Evolutionary conservation across 2,329 filamentous ascomycete genomes (phyloP), one percentile per base, ranked within the genome.

Genomic region (Aspergillus aculeatinus): DNA sequence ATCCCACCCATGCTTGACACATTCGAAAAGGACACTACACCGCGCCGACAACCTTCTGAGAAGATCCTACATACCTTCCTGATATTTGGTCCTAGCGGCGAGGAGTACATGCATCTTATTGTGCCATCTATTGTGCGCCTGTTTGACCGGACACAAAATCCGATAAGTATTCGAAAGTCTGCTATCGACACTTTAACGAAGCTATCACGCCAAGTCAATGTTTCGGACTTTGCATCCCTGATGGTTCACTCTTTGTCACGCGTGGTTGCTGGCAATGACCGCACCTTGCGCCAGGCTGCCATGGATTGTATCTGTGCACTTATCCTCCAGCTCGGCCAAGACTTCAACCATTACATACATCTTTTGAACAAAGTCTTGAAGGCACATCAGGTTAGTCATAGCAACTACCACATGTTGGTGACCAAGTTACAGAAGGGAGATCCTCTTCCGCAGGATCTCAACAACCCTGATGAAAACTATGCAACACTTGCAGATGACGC

Each of bases 51-150:
- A 14, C 89, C 92, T 2, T 96, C 93, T 0, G 92, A 97, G 73
- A 89, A 89, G 67, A 93, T 99, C 4, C 82, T 99, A 25, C 95
- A 98, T 72, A 93, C 94, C 0, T 96, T 99, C 75, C 80, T 99
- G 29, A 91, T 99, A 0, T 99, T 99, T 73, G 96, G 96, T 1
- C 89, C 93, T 0, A 98, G 93, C 70, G 91, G 90, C 11, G 95
- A 99, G 74, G 95, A 99, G 74, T 99, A 99, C 75, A 99, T 99
- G 95, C 95, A 99, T 74, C 83, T 99, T 55, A 98, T 99, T 66
- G 91, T 99, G 55, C 95, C 95, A 0, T 92, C 96, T 39, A 92
- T 99, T 70, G 93, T 99, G 9, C 88, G 90, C 49, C 90, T 96
- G 52, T 98, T 99, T 70, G 94, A 99, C 74, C 96, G 92, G 71